Evolutionary conservation across 331 rosid genomes (phyloP).

Genomic region (Malus hybrid): DNA sequence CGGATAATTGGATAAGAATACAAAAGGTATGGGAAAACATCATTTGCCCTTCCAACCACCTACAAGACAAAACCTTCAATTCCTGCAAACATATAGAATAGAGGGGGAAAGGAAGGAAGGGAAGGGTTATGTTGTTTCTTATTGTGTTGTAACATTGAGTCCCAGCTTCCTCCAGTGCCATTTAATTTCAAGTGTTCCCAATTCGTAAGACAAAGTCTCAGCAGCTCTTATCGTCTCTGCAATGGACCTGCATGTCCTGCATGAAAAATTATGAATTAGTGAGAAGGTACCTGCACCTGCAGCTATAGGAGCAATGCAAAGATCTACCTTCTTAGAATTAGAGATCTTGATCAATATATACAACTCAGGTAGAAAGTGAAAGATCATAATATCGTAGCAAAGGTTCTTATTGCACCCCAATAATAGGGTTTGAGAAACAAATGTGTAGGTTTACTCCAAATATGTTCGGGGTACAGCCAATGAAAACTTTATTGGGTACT

Average conservation of each 20-base stretch:
- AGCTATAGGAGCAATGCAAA: background rate
- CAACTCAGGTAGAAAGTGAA: background rate
- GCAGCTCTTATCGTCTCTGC: constrained; percentile 25
- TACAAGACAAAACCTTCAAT: constrained; percentile 46
- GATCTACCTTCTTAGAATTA: background rate
- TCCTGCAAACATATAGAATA: background rate
- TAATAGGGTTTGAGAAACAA: background rate
- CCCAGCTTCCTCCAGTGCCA: constrained; percentile 22
- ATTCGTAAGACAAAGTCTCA: constrained; percentile 34
- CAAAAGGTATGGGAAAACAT: constrained; percentile 54
- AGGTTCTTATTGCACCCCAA: background rate
- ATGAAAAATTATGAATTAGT: background rate
- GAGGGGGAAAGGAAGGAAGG: constrained; percentile 13
- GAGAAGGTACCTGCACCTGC: constrained; percentile 9
- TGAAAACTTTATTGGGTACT: background rate
- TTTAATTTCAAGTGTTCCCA: constrained; percentile 42
- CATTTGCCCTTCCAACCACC: constrained; percentile 59
- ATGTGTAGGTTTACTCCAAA: background rate
- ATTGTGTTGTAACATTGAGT: constrained; percentile 20
- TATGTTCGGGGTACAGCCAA: background rate
- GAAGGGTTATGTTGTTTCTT: constrained; percentile 22
- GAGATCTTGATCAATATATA: background rate
- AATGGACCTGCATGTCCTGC: constrained; percentile 18
- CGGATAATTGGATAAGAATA: constrained; percentile 46
- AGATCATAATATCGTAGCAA: background rate